Percentiles rank a stretch among this genome's conserved stretches.
Conservation (phyloP, 108 stramenopile genomes). For the Phaeodactylum tricornutum region DNA sequence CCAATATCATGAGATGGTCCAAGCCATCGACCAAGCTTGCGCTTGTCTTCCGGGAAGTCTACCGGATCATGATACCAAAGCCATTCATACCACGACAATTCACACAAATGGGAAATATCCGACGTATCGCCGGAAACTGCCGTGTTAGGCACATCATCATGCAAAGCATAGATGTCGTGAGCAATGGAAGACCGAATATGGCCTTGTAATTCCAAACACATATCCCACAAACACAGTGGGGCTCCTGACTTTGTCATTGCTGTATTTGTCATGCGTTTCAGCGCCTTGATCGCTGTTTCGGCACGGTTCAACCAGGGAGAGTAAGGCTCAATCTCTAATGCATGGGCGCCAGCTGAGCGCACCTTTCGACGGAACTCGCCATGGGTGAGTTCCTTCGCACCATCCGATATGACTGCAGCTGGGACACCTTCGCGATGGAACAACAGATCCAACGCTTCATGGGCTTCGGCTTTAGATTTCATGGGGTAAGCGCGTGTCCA, state of each 20-base stretch:
- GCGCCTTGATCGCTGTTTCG: conserved; percentile 18
- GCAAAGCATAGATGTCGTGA: conserved; percentile 8
- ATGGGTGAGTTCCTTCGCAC: conserved; percentile 13
- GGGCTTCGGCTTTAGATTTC: conserved; percentile 13
- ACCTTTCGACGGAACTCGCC: conserved; percentile 19
- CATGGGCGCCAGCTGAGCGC: not conserved
- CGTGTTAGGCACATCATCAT: conserved; percentile 14
- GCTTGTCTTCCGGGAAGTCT: not conserved
- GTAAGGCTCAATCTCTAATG: too few species aligned
- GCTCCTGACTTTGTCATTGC: conserved; percentile 8
- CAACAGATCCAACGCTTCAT: conserved; percentile 14
- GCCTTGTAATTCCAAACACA: conserved; percentile 11
- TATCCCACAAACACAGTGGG: conserved; percentile 16
- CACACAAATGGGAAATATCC: conserved; percentile 24
- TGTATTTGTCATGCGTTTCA: conserved; percentile 11
- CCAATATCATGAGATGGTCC: conserved; percentile 16
- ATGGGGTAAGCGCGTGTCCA: conserved; percentile 13
- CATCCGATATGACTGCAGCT: conserved; percentile 14
- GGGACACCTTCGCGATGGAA: conserved; percentile 23
- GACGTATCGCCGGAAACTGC: conserved; percentile 22
- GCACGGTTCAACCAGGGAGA: too few species aligned
- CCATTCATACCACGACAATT: conserved; percentile 31
- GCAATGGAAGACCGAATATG: conserved; percentile 14
- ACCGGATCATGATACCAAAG: conserved; percentile 9
- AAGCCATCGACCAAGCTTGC: conserved; percentile 18